Percentiles rank a stretch among this genome's conserved stretches.
phyloP scores from a whole-genome alignment of 352 stramenopile genomes.

The Phytopythium ostracodes region DNA sequence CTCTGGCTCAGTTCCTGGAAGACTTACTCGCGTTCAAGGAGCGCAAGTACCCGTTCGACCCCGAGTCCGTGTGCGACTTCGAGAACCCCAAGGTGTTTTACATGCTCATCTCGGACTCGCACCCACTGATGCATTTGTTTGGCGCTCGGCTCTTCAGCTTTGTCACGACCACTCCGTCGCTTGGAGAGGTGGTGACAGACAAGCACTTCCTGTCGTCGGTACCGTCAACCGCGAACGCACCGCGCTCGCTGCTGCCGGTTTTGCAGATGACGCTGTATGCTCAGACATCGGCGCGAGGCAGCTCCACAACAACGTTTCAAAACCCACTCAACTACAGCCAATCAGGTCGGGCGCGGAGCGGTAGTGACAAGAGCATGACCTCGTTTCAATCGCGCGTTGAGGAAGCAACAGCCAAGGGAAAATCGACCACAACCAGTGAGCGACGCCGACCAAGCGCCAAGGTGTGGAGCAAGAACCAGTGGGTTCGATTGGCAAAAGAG shows the following conservation, averaged over 20 bases:
- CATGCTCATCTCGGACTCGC: slow-evolving; percentile 70
- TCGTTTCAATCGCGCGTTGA: neutral
- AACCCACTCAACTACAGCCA: neutral
- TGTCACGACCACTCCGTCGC: slow-evolving; percentile 42
- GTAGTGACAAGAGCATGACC: neutral
- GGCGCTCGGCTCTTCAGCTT: slow-evolving; percentile 71
- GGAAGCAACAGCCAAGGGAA: neutral
- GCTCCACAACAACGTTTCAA: neutral
- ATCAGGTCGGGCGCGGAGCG: neutral
- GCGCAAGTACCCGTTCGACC: slow-evolving; percentile 71
- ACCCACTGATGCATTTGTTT: slow-evolving; percentile 74
- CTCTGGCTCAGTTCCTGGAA: slow-evolving; percentile 61
- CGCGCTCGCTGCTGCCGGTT: slow-evolving; percentile 36
- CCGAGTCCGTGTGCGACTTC: slow-evolving; percentile 68
- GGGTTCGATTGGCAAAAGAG: slow-evolving; percentile 28
- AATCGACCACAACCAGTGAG: neutral
- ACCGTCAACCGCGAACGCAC: slow-evolving; percentile 24
- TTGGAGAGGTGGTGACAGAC: slow-evolving; percentile 32
- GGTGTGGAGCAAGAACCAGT: slow-evolving; percentile 51
- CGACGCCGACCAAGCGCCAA: slow-evolving; percentile 10
- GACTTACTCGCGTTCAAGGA: slow-evolving; percentile 74
- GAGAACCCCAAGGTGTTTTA: slow-evolving; percentile 75
- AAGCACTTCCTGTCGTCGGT: slow-evolving; percentile 57
- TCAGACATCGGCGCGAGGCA: neutral
- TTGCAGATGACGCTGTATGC: slow-evolving; percentile 45